Conservation (phyloP, 2,329 filamentous ascomycete species). For the Aspergillus cejpii region DNA sequence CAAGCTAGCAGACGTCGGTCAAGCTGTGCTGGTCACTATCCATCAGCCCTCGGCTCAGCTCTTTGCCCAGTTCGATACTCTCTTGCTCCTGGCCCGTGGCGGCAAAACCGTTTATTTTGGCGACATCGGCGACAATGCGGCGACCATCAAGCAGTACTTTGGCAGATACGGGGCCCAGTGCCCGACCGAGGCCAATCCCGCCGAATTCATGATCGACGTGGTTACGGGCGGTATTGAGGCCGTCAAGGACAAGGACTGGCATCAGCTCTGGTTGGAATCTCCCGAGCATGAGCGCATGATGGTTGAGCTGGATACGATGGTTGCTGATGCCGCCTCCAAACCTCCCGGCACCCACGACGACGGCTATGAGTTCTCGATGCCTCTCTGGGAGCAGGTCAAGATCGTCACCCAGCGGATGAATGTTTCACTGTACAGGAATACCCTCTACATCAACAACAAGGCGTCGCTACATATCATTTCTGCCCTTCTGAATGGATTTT, state of each 20-base stretch:
- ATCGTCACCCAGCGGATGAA: constrained; percentile 62
- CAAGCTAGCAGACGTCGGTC: constrained; percentile 56
- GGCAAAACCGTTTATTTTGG: constrained; percentile 65
- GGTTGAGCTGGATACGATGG: constrained; percentile 57
- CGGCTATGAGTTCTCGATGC: constrained; percentile 55
- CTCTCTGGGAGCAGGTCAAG: constrained; percentile 54
- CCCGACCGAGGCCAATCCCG: constrained; percentile 53
- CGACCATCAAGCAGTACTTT: constrained; percentile 59
- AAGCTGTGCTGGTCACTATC: constrained; percentile 63
- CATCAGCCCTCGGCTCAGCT: constrained; percentile 60
- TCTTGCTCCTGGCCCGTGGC: constrained; percentile 57
- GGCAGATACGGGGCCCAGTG: constrained; percentile 56
- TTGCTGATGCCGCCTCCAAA: constrained; percentile 38
- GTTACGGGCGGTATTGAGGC: constrained; percentile 35
- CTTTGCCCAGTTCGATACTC: constrained; percentile 62
- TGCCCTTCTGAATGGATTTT: constrained; percentile 42
- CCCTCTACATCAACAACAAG: constrained; percentile 59
- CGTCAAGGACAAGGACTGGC: constrained; percentile 53
- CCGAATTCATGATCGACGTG: constrained; percentile 49
- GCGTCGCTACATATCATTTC: constrained; percentile 47
- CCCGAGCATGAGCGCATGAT: constrained; percentile 51
- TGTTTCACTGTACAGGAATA: constrained; percentile 57
- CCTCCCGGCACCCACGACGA: constrained; percentile 38
- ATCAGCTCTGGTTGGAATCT: constrained; percentile 62
- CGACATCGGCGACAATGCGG: constrained; percentile 55